phyloP scores from a whole-genome alignment of 176 grass and related monocot genomes.

The Zizania latifolia region DNA sequence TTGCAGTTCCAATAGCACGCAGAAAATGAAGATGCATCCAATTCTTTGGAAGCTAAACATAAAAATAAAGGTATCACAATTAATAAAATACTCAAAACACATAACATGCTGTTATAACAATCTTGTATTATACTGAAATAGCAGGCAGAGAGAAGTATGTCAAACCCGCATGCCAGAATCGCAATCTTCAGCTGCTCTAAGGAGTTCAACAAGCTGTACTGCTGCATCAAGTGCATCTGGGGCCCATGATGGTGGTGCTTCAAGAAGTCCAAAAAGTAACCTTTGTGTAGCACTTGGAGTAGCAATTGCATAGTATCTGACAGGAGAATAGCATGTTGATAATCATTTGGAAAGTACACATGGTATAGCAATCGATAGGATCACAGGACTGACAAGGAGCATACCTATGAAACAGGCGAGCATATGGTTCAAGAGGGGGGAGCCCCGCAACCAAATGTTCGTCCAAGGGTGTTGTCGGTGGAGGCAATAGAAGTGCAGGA shows the following conservation, averaged over 20 bases:
- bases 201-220: conserved; percentile 98
- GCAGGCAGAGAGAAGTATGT: background rate
- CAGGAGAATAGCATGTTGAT: conserved; percentile 11
- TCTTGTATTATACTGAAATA: conserved; percentile 7
- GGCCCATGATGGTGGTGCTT: conserved; percentile 98
- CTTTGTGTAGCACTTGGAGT: conserved; percentile 97
- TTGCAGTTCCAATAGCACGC: conserved; percentile 90
- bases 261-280: conserved; percentile 92
- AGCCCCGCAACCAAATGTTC: conserved; percentile 93
- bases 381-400: conserved; percentile 1
- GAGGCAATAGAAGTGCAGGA: conserved; percentile 92
- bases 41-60: conserved; percentile 82
- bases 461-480: conserved; percentile 87
- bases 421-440: conserved; percentile 92
- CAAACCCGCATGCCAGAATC: conserved; percentile 83
- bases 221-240: conserved; percentile 99
- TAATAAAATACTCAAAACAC: conserved; percentile 2
- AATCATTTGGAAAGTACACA: conserved; percentile 12
- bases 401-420: conserved; percentile 92
- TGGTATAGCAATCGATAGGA: background rate
- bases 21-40: conserved; percentile 99
- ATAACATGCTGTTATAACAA: background rate
- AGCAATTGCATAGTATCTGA: conserved; percentile 96
- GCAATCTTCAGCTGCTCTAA: conserved; percentile 97
- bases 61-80: conserved; percentile 14